Evolutionary conservation across 2,329 filamentous ascomycete genomes (phyloP), one percentile per base, ranked within the genome.

Genomic region (Penicillium sumatraense): DNA sequence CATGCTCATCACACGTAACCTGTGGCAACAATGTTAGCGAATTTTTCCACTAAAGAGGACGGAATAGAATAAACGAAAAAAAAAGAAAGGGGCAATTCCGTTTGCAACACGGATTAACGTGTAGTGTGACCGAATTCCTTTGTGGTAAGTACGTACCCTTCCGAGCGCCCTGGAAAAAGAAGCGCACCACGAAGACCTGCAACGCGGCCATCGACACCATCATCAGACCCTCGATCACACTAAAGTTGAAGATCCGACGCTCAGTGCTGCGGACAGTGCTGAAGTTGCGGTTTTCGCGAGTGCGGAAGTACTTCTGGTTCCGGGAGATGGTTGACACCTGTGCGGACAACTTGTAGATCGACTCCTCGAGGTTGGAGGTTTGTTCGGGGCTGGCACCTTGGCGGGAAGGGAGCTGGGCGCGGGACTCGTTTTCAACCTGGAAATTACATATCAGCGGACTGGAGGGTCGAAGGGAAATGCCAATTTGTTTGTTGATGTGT

Each of bases 251-350:
- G 69, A 99, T 99, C 61, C 95, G 85, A 73, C 86, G 86, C 82
- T 99, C 95, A 36, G 95, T 99, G 79, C 93, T 97, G 75, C 91
- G 85, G 68, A 99, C 95, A 9, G 95, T 99, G 80, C 91, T 96
- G 79, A 99, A 98, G 80, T 99, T 99, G 59, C 95, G 86, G 83
- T 99, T 99, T 83, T 99, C 95, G 64, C 95, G 88, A 2, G 95
- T 99, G 60, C 96, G 90, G 87, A 99, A 99, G 82, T 99, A 99
- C 76, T 99, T 99, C 72, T 99, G 95, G 81, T 96, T 97, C 70
- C 95, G 86, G 38, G 90, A 92, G 72, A 99, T 95, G 59, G 93
- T 97, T 13, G 92, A 96, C 48, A 99, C 81, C 72, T 96, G 91
- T 61, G 91, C 88, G 11, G 92, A 96, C 57, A 99, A 84, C 81